These are phyloP conservation scores for Trichomonas vaginalis DNA, from an alignment of 208 protist genomes.

Conservation along the genomic window DNA sequence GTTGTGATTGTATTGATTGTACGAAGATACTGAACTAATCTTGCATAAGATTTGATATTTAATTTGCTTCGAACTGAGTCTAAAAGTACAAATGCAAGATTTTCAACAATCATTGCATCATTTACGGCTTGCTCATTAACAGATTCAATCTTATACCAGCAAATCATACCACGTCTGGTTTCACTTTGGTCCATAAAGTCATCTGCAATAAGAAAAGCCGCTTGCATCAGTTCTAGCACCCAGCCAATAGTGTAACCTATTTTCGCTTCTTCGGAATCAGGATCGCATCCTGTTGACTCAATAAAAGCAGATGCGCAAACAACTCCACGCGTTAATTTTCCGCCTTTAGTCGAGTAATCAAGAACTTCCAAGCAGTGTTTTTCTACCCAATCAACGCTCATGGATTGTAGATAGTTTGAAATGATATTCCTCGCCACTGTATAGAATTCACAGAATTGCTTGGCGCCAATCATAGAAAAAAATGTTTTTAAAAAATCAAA, in stretches of 20 bases:
- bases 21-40: not conserved
- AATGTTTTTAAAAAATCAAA: too few species aligned
- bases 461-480: too few species aligned
- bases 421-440: not conserved
- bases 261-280: not conserved
- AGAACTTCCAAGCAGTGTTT: not conserved
- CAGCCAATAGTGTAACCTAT: not conserved
- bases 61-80: not conserved
- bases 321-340: not conserved
- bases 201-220: conserved; percentile 46
- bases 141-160: conserved; percentile 37
- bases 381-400: not conserved
- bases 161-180: conserved; percentile 41
- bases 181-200: conserved; percentile 49
- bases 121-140: conserved; percentile 35
- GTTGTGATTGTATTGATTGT: not conserved
- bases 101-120: conserved; percentile 42
- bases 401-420: not conserved
- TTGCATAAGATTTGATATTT: not conserved
- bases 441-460: not conserved
- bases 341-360: not conserved
- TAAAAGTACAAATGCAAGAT: conserved; percentile 24
- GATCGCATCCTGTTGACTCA: not conserved
- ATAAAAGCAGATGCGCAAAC: not conserved
- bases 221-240: conserved; percentile 29